Evolutionary conservation across 139 green algal genomes (phyloP).

Genomic region (Zygnema circumcarinatum): DNA sequence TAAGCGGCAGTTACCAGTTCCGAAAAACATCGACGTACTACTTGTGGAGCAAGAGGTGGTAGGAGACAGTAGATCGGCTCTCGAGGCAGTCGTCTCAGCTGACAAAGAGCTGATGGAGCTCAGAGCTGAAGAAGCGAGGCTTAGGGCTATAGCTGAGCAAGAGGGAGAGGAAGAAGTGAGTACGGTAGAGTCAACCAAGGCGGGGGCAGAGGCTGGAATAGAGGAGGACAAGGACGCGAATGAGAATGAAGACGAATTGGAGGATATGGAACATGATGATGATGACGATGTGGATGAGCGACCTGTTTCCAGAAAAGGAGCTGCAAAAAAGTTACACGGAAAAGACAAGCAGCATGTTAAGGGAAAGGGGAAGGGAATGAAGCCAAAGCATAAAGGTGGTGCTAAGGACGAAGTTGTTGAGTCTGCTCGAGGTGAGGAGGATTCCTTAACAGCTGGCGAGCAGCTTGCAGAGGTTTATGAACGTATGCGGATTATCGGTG

Average conservation of each 20-base stretch:
- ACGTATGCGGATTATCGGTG: constrained; percentile 82
- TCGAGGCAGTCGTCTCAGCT: constrained; percentile 87
- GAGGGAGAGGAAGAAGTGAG: constrained; percentile 22
- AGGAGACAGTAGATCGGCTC: constrained; percentile 71
- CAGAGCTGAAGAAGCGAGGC: constrained; percentile 81
- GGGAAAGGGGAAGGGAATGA: constrained; percentile 37
- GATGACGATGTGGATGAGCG: background rate
- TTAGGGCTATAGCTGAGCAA: constrained; percentile 63
- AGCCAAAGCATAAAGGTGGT: constrained; percentile 19
- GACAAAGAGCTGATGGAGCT: constrained; percentile 93
- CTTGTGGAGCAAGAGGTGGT: constrained; percentile 98
- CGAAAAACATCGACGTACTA: constrained; percentile 94
- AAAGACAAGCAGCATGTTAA: constrained; percentile 4
- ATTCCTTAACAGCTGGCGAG: constrained; percentile 46
- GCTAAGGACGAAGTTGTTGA: constrained; percentile 69
- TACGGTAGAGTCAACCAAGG: background rate
- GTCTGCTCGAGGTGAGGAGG: constrained; percentile 66
- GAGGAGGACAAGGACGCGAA: constrained; percentile 31
- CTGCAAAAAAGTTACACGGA: background rate
- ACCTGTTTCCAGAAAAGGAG: background rate
- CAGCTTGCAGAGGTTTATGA: constrained; percentile 94
- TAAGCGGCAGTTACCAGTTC: constrained; percentile 85
- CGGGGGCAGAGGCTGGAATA: background rate
- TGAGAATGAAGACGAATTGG: constrained; percentile 37
- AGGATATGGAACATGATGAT: background rate